Evolutionary conservation across 2,329 filamentous ascomycete species (phyloP).

Genomic region (Cytospora chrysosperma): DNA sequence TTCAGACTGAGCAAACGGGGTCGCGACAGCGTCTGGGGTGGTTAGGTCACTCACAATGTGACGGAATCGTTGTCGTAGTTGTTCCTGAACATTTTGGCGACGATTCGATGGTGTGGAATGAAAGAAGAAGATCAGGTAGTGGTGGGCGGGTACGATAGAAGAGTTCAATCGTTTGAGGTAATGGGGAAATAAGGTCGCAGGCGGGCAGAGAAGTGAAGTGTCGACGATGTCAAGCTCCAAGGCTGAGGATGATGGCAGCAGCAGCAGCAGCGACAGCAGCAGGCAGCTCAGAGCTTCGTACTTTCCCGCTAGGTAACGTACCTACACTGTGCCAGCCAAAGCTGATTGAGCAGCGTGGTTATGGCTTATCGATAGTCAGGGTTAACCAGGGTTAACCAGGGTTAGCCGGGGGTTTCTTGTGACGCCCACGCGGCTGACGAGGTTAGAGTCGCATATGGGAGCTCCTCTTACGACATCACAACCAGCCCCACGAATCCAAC

Average conservation of each 20-base stretch:
- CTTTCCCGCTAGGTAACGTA: slow-evolving; percentile 18
- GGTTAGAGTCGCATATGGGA: slow-evolving; percentile 4
- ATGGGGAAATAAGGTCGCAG: slow-evolving; percentile 5
- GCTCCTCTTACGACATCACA: slow-evolving; percentile 24
- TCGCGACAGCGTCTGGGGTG: slow-evolving; percentile 25
- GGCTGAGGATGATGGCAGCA: slow-evolving; percentile 23
- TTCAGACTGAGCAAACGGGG: slow-evolving; percentile 27
- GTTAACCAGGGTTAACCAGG: neutral
- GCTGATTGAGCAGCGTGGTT: slow-evolving; percentile 5
- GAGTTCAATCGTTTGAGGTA: neutral
- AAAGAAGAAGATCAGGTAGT: neutral
- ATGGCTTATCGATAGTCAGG: slow-evolving; percentile 22
- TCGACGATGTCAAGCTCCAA: slow-evolving; percentile 21
- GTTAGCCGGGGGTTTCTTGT: neutral
- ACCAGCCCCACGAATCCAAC: slow-evolving; percentile 11
- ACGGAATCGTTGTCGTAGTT: slow-evolving; percentile 99
- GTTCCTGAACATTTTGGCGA: slow-evolving; percentile 89
- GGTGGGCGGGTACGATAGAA: neutral
- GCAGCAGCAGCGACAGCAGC: slow-evolving; percentile 20
- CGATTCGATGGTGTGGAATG: slow-evolving; percentile 18
- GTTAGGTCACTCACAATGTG: slow-evolving; percentile 74
- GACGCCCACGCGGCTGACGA: slow-evolving; percentile 17
- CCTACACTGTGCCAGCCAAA: slow-evolving; percentile 3
- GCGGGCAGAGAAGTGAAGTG: slow-evolving; percentile 8
- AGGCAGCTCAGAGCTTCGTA: slow-evolving; percentile 32